Conservation (phyloP, 73 alveolate species). For the Paramecium primaurelia region DNA sequence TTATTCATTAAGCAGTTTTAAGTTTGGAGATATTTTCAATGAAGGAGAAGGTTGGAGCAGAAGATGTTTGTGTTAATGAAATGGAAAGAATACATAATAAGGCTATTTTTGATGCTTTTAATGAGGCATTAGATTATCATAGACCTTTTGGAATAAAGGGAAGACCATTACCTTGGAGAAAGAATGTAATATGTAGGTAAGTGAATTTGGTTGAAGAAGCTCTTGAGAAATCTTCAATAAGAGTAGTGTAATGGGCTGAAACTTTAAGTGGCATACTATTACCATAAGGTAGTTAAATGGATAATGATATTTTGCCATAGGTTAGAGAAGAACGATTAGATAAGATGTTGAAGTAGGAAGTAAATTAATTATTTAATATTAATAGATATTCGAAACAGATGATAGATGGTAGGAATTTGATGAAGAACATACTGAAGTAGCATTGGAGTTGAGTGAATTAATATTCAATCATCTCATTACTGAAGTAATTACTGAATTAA, state of each 20-base stretch:
- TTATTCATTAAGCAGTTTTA: constrained; percentile 51
- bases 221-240: neutral
- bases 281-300: neutral
- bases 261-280: constrained; percentile 46
- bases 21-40: constrained; percentile 36
- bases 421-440: constrained; percentile 66
- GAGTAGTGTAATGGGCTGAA: constrained; percentile 56
- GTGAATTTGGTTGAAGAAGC: neutral
- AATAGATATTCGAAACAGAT: constrained; percentile 57
- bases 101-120: constrained; percentile 77
- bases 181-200: constrained; percentile 5
- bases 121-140: constrained; percentile 82
- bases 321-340: constrained; percentile 64
- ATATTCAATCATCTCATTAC: constrained; percentile 4
- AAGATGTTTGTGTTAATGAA: constrained; percentile 25
- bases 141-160: constrained; percentile 88
- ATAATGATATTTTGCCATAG: constrained; percentile 55
- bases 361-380: neutral
- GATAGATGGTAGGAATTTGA: constrained; percentile 64
- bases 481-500: neutral
- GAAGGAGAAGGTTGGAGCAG: constrained; percentile 38
- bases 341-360: constrained; percentile 58
- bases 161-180: constrained; percentile 87
- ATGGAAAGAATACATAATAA: constrained; percentile 55
- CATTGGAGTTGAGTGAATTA: constrained; percentile 31